A percentile compares a stretch with the other conserved stretches of the same genome.
Evolutionary conservation across 441 rosid species (phyloP).

Genomic region (Mallotus japonicus): DNA sequence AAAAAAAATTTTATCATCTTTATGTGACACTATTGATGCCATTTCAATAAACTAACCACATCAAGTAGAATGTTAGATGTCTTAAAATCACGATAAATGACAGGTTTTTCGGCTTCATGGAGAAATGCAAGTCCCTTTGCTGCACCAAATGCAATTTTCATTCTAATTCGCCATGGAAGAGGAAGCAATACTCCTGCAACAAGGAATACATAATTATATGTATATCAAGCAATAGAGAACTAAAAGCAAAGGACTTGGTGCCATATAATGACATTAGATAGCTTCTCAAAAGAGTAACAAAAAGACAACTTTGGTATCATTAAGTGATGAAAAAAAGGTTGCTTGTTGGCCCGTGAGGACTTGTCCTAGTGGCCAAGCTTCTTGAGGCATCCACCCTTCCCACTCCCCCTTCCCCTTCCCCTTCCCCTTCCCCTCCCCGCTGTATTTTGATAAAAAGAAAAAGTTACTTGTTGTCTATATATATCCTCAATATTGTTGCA

Average conservation of each 20-base stretch:
- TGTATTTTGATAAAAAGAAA: too few species aligned
- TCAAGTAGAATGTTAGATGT: constrained; percentile 84
- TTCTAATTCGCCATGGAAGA: constrained; percentile 71
- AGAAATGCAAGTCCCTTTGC: constrained; percentile 85
- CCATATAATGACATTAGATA: not conserved
- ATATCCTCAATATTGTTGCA: not conserved
- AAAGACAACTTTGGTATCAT: not conserved
- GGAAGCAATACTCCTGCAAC: constrained; percentile 65
- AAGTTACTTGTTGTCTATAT: not conserved
- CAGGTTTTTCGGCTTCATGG: constrained; percentile 92
- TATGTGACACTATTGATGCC: not conserved
- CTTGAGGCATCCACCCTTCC: too few species aligned
- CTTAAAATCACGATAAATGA: constrained; percentile 83
- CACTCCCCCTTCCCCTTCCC: too few species aligned
- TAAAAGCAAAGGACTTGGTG: too few species aligned
- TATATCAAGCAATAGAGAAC: too few species aligned
- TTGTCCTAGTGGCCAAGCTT: too few species aligned
- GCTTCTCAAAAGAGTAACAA: not conserved
- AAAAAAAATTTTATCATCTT: not conserved
- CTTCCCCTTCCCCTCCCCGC: too few species aligned
- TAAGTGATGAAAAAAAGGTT: not conserved
- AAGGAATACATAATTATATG: not conserved
- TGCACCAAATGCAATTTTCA: constrained; percentile 79
- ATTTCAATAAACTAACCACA: constrained; percentile 37
- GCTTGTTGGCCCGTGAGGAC: too few species aligned